These are phyloP conservation scores for Fusarium sp. DNA, from an alignment of 2,329 filamentous ascomycete species.

Conservation along the genomic window DNA sequence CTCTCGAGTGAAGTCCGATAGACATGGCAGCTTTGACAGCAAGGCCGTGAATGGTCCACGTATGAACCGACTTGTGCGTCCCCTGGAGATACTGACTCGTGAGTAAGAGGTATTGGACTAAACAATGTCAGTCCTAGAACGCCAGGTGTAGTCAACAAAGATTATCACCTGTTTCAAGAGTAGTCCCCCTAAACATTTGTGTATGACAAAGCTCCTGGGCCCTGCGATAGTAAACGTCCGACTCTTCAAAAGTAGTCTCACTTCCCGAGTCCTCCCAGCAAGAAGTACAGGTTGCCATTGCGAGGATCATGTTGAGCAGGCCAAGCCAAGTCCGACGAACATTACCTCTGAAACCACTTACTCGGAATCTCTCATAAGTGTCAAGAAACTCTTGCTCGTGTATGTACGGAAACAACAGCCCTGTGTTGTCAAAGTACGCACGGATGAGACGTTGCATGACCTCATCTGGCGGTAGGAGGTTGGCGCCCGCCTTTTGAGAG, in stretches of 20 bases:
- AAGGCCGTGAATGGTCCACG: conserved; percentile 64
- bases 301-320: conserved; percentile 59
- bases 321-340: conserved; percentile 60
- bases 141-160: background rate
- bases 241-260: conserved; percentile 41
- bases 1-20: conserved; percentile 59
- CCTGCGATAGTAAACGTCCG: conserved; percentile 56
- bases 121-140: background rate
- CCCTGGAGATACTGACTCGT: conserved; percentile 63
- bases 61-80: conserved; percentile 61
- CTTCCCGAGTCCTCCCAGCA: conserved; percentile 25
- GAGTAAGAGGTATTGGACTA: conserved; percentile 59
- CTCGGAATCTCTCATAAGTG: conserved; percentile 26
- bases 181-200: conserved; percentile 52
- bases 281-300: conserved; percentile 52
- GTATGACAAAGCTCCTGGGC: conserved; percentile 55
- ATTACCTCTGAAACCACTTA: conserved; percentile 38
- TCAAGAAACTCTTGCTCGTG: conserved; percentile 41
- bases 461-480: conserved; percentile 28
- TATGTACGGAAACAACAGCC: conserved; percentile 44
- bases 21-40: conserved; percentile 61
- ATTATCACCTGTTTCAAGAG: conserved; percentile 50
- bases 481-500: background rate
- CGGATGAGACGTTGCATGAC: conserved; percentile 33
- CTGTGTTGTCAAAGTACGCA: conserved; percentile 42